phyloP scores from a whole-genome alignment of 805 yeast species.

The Hanseniaspora guilliermondii region DNA sequence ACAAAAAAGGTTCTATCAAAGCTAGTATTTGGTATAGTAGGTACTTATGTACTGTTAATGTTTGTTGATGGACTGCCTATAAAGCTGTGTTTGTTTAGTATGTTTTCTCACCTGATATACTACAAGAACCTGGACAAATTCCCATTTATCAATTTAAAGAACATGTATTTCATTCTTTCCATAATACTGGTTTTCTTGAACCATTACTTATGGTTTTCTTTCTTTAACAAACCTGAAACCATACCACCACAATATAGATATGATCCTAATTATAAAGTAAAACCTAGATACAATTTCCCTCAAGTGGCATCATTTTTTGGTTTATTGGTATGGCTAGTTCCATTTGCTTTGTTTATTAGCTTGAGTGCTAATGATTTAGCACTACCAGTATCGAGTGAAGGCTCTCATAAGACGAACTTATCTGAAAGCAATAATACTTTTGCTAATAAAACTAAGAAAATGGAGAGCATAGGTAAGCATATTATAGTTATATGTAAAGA shows the following conservation, averaged over 20 bases:
- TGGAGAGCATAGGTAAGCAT: conserved; percentile 58
- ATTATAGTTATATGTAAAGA: conserved; percentile 44
- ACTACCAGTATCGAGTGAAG: conserved; percentile 42
- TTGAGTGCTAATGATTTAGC: conserved; percentile 84
- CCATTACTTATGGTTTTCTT: conserved; percentile 82
- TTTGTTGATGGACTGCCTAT: conserved; percentile 73
- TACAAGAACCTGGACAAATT: conserved; percentile 65
- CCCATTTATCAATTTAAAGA: conserved; percentile 67
- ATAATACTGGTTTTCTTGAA: conserved; percentile 63
- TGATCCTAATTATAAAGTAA: conserved; percentile 46
- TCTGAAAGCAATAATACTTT: conserved; percentile 26
- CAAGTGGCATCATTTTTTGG: conserved; percentile 96
- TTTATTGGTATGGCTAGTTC: conserved; percentile 83
- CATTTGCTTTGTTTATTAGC: conserved; percentile 82
- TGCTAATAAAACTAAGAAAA: conserved; percentile 25
- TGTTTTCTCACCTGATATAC: conserved; percentile 61
- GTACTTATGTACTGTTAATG: conserved; percentile 42
- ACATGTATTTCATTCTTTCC: conserved; percentile 57
- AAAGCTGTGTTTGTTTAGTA: conserved; percentile 50
- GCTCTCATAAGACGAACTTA: conserved; percentile 21
- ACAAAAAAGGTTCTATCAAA: conserved; percentile 58
- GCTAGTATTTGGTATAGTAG: conserved; percentile 51
- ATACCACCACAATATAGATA: conserved; percentile 58
- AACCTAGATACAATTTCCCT: conserved; percentile 64
- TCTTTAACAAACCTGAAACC: conserved; percentile 50